phyloP scores from a whole-genome alignment of 768 basidiomycete genomes.

The Trametes cubensis region DNA sequence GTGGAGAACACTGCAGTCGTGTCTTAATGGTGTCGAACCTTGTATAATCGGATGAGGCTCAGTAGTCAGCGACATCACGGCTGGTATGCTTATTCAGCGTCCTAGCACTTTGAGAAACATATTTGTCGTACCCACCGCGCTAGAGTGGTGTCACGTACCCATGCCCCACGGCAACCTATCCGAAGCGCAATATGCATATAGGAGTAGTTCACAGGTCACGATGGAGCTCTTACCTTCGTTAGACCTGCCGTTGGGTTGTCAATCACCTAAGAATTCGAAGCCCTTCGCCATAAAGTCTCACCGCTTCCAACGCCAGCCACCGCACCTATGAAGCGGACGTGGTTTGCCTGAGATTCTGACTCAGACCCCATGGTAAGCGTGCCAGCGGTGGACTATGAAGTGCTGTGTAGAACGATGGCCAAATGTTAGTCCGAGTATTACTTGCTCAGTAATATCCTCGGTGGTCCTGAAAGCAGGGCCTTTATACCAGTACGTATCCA shows the following conservation, averaged over 20 bases:
- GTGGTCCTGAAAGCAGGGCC: no score
- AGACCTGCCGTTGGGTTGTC: background rate
- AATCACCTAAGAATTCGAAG: background rate
- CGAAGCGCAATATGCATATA: no score
- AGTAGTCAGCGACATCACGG: background rate
- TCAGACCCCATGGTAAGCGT: slow-evolving; percentile 15
- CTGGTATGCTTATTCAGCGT: no score
- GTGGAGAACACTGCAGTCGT: slow-evolving; percentile 67
- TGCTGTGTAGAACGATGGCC: no score
- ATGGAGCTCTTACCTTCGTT: slow-evolving; percentile 16
- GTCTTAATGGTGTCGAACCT: slow-evolving; percentile 79
- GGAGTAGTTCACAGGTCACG: background rate
- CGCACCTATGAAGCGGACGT: slow-evolving; percentile 56
- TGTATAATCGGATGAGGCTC: background rate
- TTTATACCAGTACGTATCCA: no score
- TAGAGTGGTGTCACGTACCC: slow-evolving; percentile 41
- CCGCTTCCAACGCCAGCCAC: slow-evolving; percentile 65
- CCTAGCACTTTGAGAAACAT: no score
- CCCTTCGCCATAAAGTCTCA: slow-evolving; percentile 33
- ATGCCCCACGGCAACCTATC: slow-evolving; percentile 70
- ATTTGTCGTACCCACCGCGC: background rate
- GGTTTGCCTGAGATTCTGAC: slow-evolving; percentile 26
- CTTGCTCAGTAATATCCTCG: no score
- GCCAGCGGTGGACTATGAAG: no score
- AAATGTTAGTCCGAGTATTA: no score